Evolutionary conservation across 148 eudicot genomes (phyloP), one percentile per base, ranked within the genome.

Genomic region (Chenopodium formosanum): DNA sequence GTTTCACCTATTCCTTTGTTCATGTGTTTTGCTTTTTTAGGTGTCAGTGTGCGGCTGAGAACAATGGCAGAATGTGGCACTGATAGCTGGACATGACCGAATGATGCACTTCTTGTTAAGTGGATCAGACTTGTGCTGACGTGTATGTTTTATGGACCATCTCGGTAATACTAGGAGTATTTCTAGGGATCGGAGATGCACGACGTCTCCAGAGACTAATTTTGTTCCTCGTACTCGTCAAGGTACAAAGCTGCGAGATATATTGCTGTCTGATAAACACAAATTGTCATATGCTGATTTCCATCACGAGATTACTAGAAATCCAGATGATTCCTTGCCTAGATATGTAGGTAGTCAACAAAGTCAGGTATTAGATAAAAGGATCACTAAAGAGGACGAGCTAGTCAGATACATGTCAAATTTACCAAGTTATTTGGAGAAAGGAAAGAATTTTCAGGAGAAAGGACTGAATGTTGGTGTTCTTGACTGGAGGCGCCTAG

Each of bases 381-480:
- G 81, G 64, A 78, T 62, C 31, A 20, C 52, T 34, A 77, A 89
- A 80, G 90, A 88, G 58, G 98, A 93, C n/a, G 98, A 94, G 72
- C 83, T 93, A 56, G 92, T 94, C 76, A 91, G 84, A 83, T 88
- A 91, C 90, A 93, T 93, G 97, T 93, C 98, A 64, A 88, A 87
- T 63, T 83, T 93, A 85, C 98, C 97, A 3, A 89, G 87, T 80
- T 94, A 85, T 78, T 85, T 94, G 90, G 94, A 93, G 82, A 91
- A 83, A 82, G 93, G 92, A 56, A 86, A 87, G 76, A 85, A 82
- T 46, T 81, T 50, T 52, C 85, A 84, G 80, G 97, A 93, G 69
- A 94, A 89, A 85, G 84, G 94, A 66, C 87, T 93, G 75, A 93
- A 78, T 82, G 82, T 95, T 79, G 98, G 98, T 78, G 98, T 95